Conservation (phyloP, 2,329 filamentous ascomycete genomes). For the Ophiostoma quercus region DNA sequence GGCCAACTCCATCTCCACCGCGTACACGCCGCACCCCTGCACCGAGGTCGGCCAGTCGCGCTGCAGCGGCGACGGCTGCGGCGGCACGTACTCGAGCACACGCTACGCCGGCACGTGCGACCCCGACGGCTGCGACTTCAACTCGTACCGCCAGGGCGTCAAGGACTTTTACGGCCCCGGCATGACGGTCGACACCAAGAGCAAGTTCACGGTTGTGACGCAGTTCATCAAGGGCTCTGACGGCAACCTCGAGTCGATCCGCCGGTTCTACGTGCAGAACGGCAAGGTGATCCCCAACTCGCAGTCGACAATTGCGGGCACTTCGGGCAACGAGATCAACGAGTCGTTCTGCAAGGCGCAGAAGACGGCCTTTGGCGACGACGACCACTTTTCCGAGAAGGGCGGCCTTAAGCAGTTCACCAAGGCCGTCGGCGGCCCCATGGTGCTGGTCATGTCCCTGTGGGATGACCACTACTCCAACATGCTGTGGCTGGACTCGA, state of each 20-base stretch:
- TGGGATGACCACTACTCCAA: conserved; percentile 58
- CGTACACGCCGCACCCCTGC: conserved; percentile 57
- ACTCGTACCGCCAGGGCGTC: conserved; percentile 58
- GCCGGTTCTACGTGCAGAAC: conserved; percentile 57
- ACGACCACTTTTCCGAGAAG: conserved; percentile 45
- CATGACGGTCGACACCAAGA: conserved; percentile 52
- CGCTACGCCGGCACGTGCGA: conserved; percentile 51
- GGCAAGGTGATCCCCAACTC: conserved; percentile 48
- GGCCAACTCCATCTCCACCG: conserved; percentile 55
- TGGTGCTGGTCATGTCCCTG: conserved; percentile 58
- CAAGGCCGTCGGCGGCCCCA: conserved; percentile 47
- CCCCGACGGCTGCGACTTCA: conserved; percentile 61
- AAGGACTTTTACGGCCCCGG: conserved; percentile 51
- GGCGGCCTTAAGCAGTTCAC: conserved; percentile 53
- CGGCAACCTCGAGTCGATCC: conserved; percentile 49
- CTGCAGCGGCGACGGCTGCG: conserved; percentile 43
- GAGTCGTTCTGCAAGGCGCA: conserved; percentile 50
- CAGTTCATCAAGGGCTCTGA: conserved; percentile 50
- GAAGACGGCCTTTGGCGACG: conserved; percentile 50
- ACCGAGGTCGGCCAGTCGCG: conserved; percentile 37
- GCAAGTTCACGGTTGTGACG: conserved; percentile 57
- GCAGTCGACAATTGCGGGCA: conserved; percentile 37
- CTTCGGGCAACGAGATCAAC: conserved; percentile 41
- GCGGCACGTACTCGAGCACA: conserved; percentile 42
- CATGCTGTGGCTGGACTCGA: conserved; percentile 60